phyloP scores from a whole-genome alignment of 257 asterid species.

The Paraleonurus japonicus region DNA sequence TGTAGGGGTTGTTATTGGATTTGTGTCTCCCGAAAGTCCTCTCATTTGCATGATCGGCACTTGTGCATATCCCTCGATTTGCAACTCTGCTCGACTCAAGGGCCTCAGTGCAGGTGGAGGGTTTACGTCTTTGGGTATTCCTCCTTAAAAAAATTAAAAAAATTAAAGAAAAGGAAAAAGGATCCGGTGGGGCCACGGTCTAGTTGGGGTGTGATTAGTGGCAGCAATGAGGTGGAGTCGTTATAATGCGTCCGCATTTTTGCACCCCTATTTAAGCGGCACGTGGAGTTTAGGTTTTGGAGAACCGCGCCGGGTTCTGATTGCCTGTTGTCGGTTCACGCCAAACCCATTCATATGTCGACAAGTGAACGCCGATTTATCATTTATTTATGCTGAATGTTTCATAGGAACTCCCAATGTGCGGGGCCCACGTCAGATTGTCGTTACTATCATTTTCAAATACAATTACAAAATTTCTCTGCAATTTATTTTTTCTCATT shows the following conservation, averaged over 20 bases:
- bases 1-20: no score
- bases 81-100: no score
- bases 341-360: slow-evolving; percentile 20
- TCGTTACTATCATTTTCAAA: not conserved
- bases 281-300: slow-evolving; percentile 27
- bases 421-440: slow-evolving; percentile 21
- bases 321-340: slow-evolving; percentile 24
- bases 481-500: not conserved
- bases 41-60: no score
- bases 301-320: slow-evolving; percentile 9
- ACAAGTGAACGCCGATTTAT: no score
- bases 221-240: slow-evolving; percentile 34
- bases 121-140: no score
- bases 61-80: no score
- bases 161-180: no score
- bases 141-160: not conserved
- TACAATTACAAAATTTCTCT: not conserved
- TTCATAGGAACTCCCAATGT: slow-evolving; percentile 1
- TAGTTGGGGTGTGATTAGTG: slow-evolving; percentile 39
- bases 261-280: slow-evolving; percentile 21
- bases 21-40: no score
- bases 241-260: not conserved
- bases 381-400: not conserved
- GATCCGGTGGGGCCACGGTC: slow-evolving; percentile 4
- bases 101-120: no score